A percentile compares a stretch with the other conserved stretches of the same genome.
phyloP scores from a whole-genome alignment of 306 rosid species.

The Begonia peltatifolia region DNA sequence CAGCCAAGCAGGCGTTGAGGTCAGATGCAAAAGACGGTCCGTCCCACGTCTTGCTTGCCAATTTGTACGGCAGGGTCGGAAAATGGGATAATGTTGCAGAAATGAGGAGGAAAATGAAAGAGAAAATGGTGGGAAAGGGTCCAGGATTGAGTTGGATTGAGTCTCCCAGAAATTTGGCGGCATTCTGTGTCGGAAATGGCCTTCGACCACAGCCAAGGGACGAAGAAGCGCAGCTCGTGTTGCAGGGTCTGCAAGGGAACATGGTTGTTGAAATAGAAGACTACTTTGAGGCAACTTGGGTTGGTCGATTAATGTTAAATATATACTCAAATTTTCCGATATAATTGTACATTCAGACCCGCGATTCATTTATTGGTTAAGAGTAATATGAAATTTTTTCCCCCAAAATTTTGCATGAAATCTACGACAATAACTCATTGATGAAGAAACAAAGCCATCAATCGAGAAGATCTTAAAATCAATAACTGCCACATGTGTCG shows the following conservation, averaged over 20 bases:
- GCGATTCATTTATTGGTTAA: too few species aligned
- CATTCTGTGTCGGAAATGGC: constrained; percentile 38
- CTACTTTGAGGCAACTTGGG: background rate
- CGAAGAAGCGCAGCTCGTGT: constrained; percentile 36
- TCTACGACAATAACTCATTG: too few species aligned
- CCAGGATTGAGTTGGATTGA: constrained; percentile 83
- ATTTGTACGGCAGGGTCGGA: constrained; percentile 51
- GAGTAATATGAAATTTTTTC: too few species aligned
- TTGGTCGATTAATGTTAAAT: too few species aligned
- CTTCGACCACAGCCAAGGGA: constrained; percentile 35
- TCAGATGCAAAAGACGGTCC: constrained; percentile 54
- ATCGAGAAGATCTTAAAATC: too few species aligned
- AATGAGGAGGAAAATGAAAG: constrained; percentile 47
- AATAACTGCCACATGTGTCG: too few species aligned
- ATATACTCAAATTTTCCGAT: too few species aligned
- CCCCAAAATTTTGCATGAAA: too few species aligned
- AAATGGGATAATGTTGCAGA: constrained; percentile 51
- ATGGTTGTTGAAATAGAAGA: constrained; percentile 32
- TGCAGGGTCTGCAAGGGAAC: constrained; percentile 41
- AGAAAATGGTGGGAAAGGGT: constrained; percentile 31
- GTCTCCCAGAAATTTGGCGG: constrained; percentile 37
- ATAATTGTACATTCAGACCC: too few species aligned
- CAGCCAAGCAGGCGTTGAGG: constrained; percentile 44
- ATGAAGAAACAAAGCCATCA: too few species aligned
- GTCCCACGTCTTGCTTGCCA: constrained; percentile 53